Evolutionary conservation across 805 yeast species (phyloP).

Genomic region (Starmera quercuum): DNA sequence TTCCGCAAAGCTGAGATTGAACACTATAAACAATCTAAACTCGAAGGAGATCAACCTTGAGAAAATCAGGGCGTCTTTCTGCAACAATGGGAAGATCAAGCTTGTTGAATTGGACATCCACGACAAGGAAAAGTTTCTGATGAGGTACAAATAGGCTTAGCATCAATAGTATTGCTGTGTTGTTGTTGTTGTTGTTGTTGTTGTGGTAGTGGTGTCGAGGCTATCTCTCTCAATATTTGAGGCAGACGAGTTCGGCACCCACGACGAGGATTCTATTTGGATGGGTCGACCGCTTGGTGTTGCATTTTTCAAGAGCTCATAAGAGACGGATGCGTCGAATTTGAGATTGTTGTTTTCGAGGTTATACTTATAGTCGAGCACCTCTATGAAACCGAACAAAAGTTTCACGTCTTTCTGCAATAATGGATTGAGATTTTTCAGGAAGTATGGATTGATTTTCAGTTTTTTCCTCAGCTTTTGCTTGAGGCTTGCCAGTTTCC

Average conservation of each 20-base stretch:
- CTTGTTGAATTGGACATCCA: conserved; percentile 33
- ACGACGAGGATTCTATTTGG: conserved; percentile 11
- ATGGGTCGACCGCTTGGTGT: conserved; percentile 18
- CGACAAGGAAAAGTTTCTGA: conserved; percentile 38
- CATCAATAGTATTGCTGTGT: background rate
- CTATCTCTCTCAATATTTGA: too few relatives aligned
- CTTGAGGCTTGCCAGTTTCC: conserved; percentile 9
- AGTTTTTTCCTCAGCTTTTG: conserved; percentile 4
- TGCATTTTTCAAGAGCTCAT: conserved; percentile 7
- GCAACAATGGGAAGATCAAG: conserved; percentile 41
- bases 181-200: background rate
- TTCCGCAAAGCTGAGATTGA: conserved; percentile 19
- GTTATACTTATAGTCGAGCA: conserved; percentile 31
- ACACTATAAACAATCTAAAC: conserved; percentile 12
- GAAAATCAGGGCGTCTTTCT: conserved; percentile 23
- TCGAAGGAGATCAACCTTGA: conserved; percentile 16
- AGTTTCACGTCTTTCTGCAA: conserved; percentile 26
- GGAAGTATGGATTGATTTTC: conserved; percentile 1
- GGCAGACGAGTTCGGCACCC: conserved; percentile 13
- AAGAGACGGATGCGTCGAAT: conserved; percentile 11
- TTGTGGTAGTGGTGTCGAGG: too few relatives aligned
- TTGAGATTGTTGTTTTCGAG: conserved; percentile 30
- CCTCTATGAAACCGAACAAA: conserved; percentile 33
- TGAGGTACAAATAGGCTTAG: conserved; percentile 22
- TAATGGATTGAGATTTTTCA: conserved; percentile 3